Percentiles rank a stretch among this genome's conserved stretches.
Evolutionary conservation across 192 early-diverging fungal genomes (phyloP).

Genomic region (Lobulomyces angularis): DNA sequence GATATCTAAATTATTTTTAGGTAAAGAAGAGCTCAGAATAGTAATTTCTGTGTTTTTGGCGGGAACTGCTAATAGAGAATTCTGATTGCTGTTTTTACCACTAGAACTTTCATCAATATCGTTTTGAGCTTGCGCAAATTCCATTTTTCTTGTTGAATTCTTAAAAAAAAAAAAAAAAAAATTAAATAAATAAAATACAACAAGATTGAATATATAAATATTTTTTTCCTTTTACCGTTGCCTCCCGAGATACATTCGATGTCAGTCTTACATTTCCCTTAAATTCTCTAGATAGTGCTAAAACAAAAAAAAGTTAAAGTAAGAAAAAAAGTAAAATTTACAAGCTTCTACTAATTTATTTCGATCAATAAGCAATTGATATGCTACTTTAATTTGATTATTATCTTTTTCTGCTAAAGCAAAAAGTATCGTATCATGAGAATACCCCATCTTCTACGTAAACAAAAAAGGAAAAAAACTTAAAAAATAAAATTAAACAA

Average conservation of each 20-base stretch:
- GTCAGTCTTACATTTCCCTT: too few species aligned
- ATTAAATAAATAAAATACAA: too few species aligned
- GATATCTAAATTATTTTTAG: conserved; percentile 16
- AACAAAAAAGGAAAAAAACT: background rate
- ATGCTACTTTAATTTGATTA: conserved; percentile 93
- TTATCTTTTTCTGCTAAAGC: conserved; percentile 74
- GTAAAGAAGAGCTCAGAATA: conserved; percentile 40
- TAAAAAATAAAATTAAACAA: too few species aligned
- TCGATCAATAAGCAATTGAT: conserved; percentile 86
- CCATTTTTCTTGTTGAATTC: too few species aligned
- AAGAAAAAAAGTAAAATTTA: conserved; percentile 10
- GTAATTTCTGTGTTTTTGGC: conserved; percentile 18
- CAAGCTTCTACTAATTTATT: conserved; percentile 49
- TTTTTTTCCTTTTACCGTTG: conserved; percentile 36
- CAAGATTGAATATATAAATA: conserved; percentile 43
- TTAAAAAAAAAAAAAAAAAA: too few species aligned
- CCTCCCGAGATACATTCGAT: conserved; percentile 14
- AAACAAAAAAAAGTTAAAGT: background rate
- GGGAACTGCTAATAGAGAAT: background rate
- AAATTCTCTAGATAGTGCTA: background rate
- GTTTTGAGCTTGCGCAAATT: too few species aligned
- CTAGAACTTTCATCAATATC: too few species aligned
- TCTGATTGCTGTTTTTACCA: too few species aligned
- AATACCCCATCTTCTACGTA: conserved; percentile 71
- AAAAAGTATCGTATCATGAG: conserved; percentile 48